Percentiles rank a stretch among this genome's conserved stretches.
Conservation (phyloP, 75 land plant species). For the Selaginella tamariscina region DNA sequence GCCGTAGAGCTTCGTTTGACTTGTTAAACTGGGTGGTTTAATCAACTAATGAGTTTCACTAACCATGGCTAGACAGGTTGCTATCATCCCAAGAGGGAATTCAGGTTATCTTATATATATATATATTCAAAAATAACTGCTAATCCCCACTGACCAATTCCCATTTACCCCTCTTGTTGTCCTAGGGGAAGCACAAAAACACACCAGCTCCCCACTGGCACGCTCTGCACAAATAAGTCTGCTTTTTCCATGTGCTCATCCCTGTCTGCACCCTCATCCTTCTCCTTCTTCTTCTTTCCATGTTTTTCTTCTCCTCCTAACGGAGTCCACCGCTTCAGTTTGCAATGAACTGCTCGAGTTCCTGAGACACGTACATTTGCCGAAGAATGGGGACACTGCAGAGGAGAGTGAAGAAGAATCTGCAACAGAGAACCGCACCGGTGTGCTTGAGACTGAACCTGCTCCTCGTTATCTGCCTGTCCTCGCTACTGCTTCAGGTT, state of each 20-base stretch:
- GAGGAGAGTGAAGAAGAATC: neutral
- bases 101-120: no score
- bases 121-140: no score
- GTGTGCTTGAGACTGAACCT: neutral
- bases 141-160: no score
- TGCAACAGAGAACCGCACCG: neutral
- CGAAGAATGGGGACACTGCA: neutral
- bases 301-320: neutral
- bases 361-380: neutral
- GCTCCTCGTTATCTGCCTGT: neutral
- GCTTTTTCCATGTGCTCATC: neutral
- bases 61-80: no score
- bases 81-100: no score
- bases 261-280: neutral
- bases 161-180: no score
- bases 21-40: no score
- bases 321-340: neutral
- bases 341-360: neutral
- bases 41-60: no score
- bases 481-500: neutral
- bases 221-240: conserved; percentile 1
- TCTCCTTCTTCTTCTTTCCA: neutral
- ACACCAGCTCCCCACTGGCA: conserved; percentile 20
- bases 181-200: no score
- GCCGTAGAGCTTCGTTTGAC: no score